These are phyloP conservation scores for Haematococcus lacustris DNA, from an alignment of 139 green algal species.

Conservation along the genomic window DNA sequence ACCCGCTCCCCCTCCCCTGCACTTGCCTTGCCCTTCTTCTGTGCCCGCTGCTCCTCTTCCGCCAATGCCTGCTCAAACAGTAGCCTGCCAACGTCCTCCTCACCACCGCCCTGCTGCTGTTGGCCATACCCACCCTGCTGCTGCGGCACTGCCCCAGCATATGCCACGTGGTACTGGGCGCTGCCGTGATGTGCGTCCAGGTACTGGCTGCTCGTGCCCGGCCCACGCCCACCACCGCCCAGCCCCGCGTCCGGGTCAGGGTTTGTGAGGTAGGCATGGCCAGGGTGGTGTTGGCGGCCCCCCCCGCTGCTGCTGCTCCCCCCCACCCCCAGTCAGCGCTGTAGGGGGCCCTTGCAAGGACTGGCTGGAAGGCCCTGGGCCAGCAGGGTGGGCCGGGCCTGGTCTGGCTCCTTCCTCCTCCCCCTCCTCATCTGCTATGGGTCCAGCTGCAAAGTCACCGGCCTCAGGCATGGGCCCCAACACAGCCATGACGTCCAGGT, in stretches of 20 bases:
- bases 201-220: no score
- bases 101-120: background rate
- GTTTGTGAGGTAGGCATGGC: no score
- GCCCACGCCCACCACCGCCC: no score
- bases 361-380: no score
- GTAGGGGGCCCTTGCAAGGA: no score
- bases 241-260: no score
- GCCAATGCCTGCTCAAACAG: slow-evolving; percentile 40
- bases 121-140: background rate
- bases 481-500: background rate
- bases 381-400: background rate
- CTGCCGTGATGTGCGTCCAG: background rate
- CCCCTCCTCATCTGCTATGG: background rate
- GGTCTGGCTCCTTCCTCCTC: background rate
- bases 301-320: slow-evolving; percentile 5
- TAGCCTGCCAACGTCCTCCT: slow-evolving; percentile 10
- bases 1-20: background rate
- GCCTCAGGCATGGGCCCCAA: slow-evolving; percentile 9
- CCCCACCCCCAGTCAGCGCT: background rate
- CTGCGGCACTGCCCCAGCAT: background rate
- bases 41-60: slow-evolving; percentile 35
- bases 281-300: no score
- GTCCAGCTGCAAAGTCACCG: background rate
- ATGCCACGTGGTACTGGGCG: background rate
- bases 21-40: slow-evolving; percentile 14